A percentile compares a stretch with the other conserved stretches of the same genome.
Conservation (phyloP, 371 early-diverging fungal species). For the Mucor saturninus region DNA sequence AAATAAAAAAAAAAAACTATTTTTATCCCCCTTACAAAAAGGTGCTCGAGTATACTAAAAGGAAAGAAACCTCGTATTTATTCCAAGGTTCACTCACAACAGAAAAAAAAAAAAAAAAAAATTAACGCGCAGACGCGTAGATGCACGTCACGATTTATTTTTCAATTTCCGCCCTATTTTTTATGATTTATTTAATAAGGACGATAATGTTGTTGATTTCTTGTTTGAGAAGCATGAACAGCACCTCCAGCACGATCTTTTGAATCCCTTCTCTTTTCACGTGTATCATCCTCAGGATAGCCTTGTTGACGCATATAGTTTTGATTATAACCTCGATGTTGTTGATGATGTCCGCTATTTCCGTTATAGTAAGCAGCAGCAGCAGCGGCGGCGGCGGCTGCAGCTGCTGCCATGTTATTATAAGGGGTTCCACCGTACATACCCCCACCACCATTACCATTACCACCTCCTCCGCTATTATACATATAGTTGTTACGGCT, state of each 20-base stretch:
- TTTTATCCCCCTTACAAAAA: conserved; percentile 15
- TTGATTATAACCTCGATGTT: conserved; percentile 13
- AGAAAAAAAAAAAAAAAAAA: conserved; percentile 8
- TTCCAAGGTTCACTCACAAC: neutral
- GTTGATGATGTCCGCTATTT: conserved; percentile 13
- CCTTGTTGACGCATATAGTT: conserved; percentile 14
- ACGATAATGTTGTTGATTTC: conserved; percentile 43
- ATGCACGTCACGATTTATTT: neutral
- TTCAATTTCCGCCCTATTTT: neutral
- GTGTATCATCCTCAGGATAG: conserved; percentile 11
- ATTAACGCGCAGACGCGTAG: conserved; percentile 2
- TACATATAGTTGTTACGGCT: conserved; percentile 28
- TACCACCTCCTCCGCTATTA: conserved; percentile 10
- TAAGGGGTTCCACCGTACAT: conserved; percentile 35
- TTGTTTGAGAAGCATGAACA: conserved; percentile 44
- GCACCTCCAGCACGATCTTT: conserved; percentile 37
- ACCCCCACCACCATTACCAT: neutral
- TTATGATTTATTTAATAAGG: conserved; percentile 33
- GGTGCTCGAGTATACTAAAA: conserved; percentile 16
- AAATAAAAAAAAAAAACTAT: conserved; percentile 3
- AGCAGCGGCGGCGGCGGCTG: conserved; percentile 27
- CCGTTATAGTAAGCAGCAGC: conserved; percentile 13
- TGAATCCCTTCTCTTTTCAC: conserved; percentile 15
- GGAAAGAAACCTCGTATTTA: conserved; percentile 26
- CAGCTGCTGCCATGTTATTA: conserved; percentile 28